phyloP scores from a whole-genome alignment of 345 rosid genomes.

The Gossypium raimondii region DNA sequence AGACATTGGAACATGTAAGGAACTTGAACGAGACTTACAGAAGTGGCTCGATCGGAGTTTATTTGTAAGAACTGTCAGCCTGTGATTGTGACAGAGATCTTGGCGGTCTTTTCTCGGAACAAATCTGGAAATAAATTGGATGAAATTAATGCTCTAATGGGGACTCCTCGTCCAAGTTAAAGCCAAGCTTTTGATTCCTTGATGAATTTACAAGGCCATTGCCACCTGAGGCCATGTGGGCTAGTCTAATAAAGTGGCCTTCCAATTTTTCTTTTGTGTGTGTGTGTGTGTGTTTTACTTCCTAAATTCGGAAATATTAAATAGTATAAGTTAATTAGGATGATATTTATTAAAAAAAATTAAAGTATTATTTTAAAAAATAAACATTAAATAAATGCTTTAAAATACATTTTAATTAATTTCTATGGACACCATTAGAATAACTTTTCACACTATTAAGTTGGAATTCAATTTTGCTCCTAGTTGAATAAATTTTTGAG shows the following conservation, averaged over 20 bases:
- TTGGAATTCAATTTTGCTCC: too few relatives aligned
- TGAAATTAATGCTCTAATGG: neutral
- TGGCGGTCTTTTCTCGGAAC: neutral
- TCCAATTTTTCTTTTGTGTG: neutral
- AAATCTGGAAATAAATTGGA: neutral
- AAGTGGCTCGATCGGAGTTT: neutral
- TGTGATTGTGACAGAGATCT: neutral
- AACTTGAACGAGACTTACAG: neutral
- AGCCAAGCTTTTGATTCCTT: neutral
- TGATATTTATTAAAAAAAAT: too few relatives aligned
- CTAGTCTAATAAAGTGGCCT: neutral
- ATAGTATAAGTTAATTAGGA: too few relatives aligned
- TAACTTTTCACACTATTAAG: too few relatives aligned
- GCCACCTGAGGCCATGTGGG: constrained; percentile 6
- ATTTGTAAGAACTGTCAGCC: neutral
- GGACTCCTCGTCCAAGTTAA: neutral
- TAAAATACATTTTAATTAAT: too few relatives aligned
- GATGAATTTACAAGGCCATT: constrained; percentile 3
- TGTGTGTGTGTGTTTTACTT: neutral
- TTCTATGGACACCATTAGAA: too few relatives aligned
- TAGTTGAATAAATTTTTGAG: too few relatives aligned
- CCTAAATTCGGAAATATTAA: too few relatives aligned
- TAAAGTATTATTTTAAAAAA: too few relatives aligned
- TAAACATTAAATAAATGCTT: too few relatives aligned
- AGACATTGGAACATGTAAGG: neutral